Evolutionary conservation across 2,329 filamentous ascomycete genomes (phyloP), one percentile per base, ranked within the genome.

Genomic region (Diaporthe citrichinensis): DNA sequence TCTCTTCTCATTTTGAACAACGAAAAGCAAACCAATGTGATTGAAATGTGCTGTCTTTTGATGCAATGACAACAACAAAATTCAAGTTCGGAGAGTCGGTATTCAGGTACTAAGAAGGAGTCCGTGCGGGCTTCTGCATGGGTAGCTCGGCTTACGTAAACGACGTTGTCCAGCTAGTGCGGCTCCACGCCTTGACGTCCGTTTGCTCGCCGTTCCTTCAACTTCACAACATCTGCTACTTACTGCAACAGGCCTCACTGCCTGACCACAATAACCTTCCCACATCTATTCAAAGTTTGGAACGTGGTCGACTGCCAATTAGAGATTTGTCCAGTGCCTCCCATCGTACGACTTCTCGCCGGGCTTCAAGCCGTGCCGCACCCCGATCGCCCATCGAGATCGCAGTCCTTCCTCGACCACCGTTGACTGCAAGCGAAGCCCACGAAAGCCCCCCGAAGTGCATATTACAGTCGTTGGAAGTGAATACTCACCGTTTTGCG

Each of bases 101-200:
- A 46, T 5, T 12, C 4, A 44, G 41, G 14, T 44, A 44, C 41
- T 20, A 17, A 55, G 17, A 15, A 58, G 14, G 20, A n/a, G 34
- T 59, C 34, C 23, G 36, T 61, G 23, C 36, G 3, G 14, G 8
- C 23, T 46, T 41, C 4, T 44, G 39, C 46, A 51, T 25, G 62
- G 65, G 31, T 28, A 39, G 65, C 31, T 68, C 4, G n/a, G 65
- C 46, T 68, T 68, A 68, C 46, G 34, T 68, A 68, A 53, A 15
- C 14, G 15, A 44, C 20, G 57, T 23, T 12, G 31, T 41, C 34
- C 31, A 9, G 46, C 62, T 68, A 53, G 46, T 53, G 31, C 46
- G 46, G 46, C 65, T 68, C 65, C 23, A 9, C 28, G 14, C 46
- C 65, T 68, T 41, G 65, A 68, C 65, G 65, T 53, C 65, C 12